Percentiles rank a stretch among this genome's conserved stretches.
Conservation (phyloP, 2,329 filamentous ascomycete genomes). For the Pseudocercospora pini-densiflorae region DNA sequence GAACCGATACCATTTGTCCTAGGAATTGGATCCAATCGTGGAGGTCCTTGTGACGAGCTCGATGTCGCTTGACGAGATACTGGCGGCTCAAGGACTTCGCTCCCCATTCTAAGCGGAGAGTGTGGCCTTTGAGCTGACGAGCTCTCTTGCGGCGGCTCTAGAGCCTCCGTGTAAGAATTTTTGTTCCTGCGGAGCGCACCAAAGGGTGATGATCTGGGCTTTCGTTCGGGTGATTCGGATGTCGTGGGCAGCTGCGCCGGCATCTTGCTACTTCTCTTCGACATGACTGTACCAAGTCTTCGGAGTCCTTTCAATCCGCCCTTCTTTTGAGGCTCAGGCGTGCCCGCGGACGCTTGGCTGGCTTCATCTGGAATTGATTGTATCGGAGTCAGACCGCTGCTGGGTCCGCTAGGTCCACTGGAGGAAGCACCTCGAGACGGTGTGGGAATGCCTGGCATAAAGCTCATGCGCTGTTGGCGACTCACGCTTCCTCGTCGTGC, state of each 20-base stretch:
- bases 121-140: slow-evolving; percentile 32
- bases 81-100: slow-evolving; percentile 36
- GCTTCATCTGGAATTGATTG: slow-evolving; percentile 29
- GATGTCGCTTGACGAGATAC: slow-evolving; percentile 14
- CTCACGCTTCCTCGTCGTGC: slow-evolving; percentile 1
- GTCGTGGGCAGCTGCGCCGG: slow-evolving; percentile 34
- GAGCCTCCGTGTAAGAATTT: slow-evolving; percentile 57
- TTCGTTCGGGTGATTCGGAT: slow-evolving; percentile 56
- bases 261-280: slow-evolving; percentile 61
- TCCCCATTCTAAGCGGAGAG: slow-evolving; percentile 39
- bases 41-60: slow-evolving; percentile 18
- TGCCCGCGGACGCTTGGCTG: slow-evolving; percentile 51
- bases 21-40: slow-evolving; percentile 23
- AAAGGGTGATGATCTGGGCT: slow-evolving; percentile 60
- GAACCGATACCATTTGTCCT: slow-evolving; percentile 32
- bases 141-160: slow-evolving; percentile 38
- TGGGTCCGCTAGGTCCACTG: slow-evolving; percentile 10
- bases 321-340: slow-evolving; percentile 46
- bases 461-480: slow-evolving; percentile 18
- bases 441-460: slow-evolving; percentile 14
- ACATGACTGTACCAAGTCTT: slow-evolving; percentile 72
- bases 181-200: slow-evolving; percentile 64
- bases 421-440: slow-evolving; percentile 20
- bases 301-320: slow-evolving; percentile 55
- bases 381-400: slow-evolving; percentile 27